Conservation (phyloP, 2,329 filamentous ascomycete species). For the Fusarium hostae region DNA sequence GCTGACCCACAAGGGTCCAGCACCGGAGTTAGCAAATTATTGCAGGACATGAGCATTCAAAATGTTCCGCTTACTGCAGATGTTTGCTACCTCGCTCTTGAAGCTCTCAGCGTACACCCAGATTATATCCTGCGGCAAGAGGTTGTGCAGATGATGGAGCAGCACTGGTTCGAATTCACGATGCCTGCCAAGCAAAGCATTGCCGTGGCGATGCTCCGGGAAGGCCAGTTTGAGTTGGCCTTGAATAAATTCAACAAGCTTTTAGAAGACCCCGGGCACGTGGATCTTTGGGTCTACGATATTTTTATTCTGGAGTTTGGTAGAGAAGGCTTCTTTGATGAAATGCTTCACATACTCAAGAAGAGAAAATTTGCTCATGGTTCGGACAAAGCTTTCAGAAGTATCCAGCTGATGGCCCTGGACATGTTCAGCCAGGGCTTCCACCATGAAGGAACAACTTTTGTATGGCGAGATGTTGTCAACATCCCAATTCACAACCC, state of each 20-base stretch:
- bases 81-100: slow-evolving; percentile 76
- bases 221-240: slow-evolving; percentile 85
- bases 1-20: slow-evolving; percentile 74
- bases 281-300: slow-evolving; percentile 81
- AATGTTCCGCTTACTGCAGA: slow-evolving; percentile 71
- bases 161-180: slow-evolving; percentile 68
- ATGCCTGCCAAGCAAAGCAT: slow-evolving; percentile 73
- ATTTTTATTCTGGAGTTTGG: slow-evolving; percentile 80
- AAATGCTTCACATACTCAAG: slow-evolving; percentile 76
- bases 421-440: slow-evolving; percentile 75
- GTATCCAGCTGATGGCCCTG: slow-evolving; percentile 78
- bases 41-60: slow-evolving; percentile 76
- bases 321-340: slow-evolving; percentile 78
- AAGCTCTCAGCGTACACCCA: slow-evolving; percentile 83
- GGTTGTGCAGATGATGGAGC: slow-evolving; percentile 78
- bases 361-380: slow-evolving; percentile 57
- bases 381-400: slow-evolving; percentile 55
- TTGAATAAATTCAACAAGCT: slow-evolving; percentile 76
- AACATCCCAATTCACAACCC: slow-evolving; percentile 52
- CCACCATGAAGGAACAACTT: slow-evolving; percentile 72
- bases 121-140: slow-evolving; percentile 81
- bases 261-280: slow-evolving; percentile 61
- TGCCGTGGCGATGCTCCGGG: slow-evolving; percentile 79
- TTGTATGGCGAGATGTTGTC: slow-evolving; percentile 78
- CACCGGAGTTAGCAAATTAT: slow-evolving; percentile 67